Evolutionary conservation across 768 basidiomycete genomes (phyloP).

Genomic region (Trametes villosa): DNA sequence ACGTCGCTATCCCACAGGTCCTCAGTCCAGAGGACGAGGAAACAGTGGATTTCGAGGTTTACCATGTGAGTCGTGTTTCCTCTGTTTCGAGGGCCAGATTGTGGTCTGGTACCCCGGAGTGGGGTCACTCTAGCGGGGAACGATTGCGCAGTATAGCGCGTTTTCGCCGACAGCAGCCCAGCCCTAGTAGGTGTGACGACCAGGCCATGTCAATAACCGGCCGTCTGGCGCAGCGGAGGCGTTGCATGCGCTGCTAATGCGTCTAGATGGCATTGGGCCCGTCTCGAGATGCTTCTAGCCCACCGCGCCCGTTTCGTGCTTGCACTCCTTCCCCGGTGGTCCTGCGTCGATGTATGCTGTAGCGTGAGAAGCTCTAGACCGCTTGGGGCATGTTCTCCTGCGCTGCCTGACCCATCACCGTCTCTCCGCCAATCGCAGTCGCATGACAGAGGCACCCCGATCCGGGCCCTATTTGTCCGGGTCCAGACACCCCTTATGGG

Average conservation of each 20-base stretch:
- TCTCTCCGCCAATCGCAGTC: neutral
- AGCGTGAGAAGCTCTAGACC: constrained; percentile 15
- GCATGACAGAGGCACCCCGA: neutral
- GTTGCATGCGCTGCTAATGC: neutral
- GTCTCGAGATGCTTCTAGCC: neutral
- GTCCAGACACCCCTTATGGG: constrained; percentile 1
- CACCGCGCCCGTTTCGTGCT: neutral
- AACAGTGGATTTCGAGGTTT: constrained; percentile 83
- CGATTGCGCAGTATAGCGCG: neutral
- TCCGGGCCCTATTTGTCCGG: constrained; percentile 3
- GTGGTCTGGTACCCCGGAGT: neutral
- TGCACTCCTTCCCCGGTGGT: neutral
- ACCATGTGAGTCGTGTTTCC: constrained; percentile 65
- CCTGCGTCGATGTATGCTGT: neutral
- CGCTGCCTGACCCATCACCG: neutral
- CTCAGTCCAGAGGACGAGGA: constrained; percentile 58
- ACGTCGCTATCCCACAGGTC: constrained; percentile 38
- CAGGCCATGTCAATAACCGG: neutral
- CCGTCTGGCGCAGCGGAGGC: neutral
- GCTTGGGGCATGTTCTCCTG: constrained; percentile 7
- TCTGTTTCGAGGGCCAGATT: neutral
- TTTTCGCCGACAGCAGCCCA: neutral
- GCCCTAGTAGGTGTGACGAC: neutral
- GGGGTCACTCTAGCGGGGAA: neutral
- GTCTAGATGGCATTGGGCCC: neutral